Base-by-base conservation (phyloP, 805 yeast genomes). In the Metschnikowia henanensis region DNA sequence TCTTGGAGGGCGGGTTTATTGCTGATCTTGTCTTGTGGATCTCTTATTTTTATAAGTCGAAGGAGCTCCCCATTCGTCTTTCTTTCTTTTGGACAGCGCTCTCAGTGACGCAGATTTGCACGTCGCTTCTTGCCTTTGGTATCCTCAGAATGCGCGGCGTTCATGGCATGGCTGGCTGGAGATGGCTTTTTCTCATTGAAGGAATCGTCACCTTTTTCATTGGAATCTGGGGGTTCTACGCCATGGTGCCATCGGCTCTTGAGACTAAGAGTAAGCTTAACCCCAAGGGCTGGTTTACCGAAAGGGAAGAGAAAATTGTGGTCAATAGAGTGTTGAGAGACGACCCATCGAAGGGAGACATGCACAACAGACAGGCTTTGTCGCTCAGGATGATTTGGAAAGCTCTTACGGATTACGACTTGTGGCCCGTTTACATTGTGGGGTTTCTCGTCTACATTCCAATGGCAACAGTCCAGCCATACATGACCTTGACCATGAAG, bases 171-270 rank as follows among this genome's bases (percentile, higher is more conserved):
- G 67, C 62, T 21, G 79, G 80, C 21, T 83, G 89, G 89, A 68
- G 76, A 40, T 84, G 83, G 80, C 64, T 83, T 19, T 84, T 83
- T 51, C 56, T 84, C 16, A 70, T 84, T 43, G 87, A 83, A 57
- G 89, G 89, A 5, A 39, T 73, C 6, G 53, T 81, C 35, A 81
- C 89, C 1, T 59, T 81, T 5, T 17, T 57, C 2, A 68, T 84
- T 49, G 89, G 88, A 1, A 22, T 79, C 20, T 47, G 57, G 26
- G 58, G 65, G 3, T 75, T 64, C 49, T 72, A 60, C 37, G 50
- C 51, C 38, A 79, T 81, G 84, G 82, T 81, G 5, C 71, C 84
- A 0, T 72, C 78, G 2, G 77, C 76, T 1, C 74, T 75, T 8
- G 76, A 75, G 40, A 81, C 85, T 2, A 75, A 70, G 41, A 59